Evolutionary conservation across 2,329 filamentous ascomycete genomes (phyloP).

Genomic region (Cryphonectria nitschkei): DNA sequence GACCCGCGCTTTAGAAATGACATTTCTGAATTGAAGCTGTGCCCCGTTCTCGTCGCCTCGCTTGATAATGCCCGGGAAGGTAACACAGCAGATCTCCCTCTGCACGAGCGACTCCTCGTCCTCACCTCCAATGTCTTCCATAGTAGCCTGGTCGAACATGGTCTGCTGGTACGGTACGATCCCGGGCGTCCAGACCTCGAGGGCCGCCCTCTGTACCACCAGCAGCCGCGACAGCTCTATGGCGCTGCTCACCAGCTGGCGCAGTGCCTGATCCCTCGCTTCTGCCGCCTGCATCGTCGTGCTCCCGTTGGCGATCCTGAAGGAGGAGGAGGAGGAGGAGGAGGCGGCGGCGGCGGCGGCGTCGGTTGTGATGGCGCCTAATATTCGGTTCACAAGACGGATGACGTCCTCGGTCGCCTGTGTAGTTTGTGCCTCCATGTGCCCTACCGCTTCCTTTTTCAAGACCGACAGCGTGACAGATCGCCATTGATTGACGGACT

Average conservation of each 20-base stretch:
- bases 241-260: constrained; percentile 54
- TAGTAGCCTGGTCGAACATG: constrained; percentile 60
- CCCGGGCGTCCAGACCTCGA: constrained; percentile 59
- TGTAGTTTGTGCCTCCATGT: constrained; percentile 51
- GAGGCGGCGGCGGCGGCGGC: constrained; percentile 31
- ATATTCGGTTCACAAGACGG: constrained; percentile 50
- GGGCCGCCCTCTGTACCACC: constrained; percentile 61
- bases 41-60: constrained; percentile 66
- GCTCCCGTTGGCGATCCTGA: constrained; percentile 27
- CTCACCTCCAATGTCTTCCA: constrained; percentile 69
- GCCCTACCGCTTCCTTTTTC: constrained; percentile 53
- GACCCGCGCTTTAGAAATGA: constrained; percentile 69
- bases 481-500: constrained; percentile 68
- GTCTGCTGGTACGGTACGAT: constrained; percentile 56
- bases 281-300: constrained; percentile 39
- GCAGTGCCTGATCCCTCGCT: constrained; percentile 56
- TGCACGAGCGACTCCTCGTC: constrained; percentile 58
- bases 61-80: constrained; percentile 68
- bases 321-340: constrained; percentile 13
- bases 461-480: constrained; percentile 65
- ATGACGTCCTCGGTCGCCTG: constrained; percentile 48
- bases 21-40: constrained; percentile 63
- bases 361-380: constrained; percentile 53
- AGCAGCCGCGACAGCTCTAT: constrained; percentile 61
- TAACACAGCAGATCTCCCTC: constrained; percentile 63